phyloP scores from a whole-genome alignment of 1,284 basidiomycete genomes.

The Cerrena zonata region DNA sequence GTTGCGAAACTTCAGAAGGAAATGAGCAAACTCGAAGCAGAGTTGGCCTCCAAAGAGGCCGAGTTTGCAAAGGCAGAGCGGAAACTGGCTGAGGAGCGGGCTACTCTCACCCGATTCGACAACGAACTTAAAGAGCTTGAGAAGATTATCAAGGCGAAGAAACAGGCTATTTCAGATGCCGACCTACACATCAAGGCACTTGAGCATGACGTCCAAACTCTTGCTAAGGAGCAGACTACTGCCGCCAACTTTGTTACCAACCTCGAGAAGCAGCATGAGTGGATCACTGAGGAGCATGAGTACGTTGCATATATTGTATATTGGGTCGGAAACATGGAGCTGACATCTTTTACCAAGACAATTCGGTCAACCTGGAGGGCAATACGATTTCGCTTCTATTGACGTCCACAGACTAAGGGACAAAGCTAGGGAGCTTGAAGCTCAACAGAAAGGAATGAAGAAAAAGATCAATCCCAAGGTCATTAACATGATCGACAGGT shows the following conservation, averaged over 20 bases:
- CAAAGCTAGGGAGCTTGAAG: constrained; percentile 74
- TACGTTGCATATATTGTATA: constrained; percentile 42
- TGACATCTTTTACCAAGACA: constrained; percentile 21
- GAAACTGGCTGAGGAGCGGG: constrained; percentile 77
- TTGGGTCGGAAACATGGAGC: not conserved
- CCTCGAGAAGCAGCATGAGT: constrained; percentile 80
- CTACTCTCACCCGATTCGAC: constrained; percentile 83
- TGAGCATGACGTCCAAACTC: constrained; percentile 45
- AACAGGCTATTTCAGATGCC: constrained; percentile 65
- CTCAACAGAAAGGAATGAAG: constrained; percentile 81
- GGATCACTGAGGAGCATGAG: constrained; percentile 86
- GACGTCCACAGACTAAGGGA: constrained; percentile 63
- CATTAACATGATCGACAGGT: constrained; percentile 94
- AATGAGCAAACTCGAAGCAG: constrained; percentile 51
- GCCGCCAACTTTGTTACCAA: constrained; percentile 42
- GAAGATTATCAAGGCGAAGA: constrained; percentile 75
- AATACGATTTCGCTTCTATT: constrained; percentile 78
- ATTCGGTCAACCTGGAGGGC: constrained; percentile 82
- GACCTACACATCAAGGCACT: constrained; percentile 65
- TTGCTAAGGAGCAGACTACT: constrained; percentile 50
- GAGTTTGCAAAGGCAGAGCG: constrained; percentile 57
- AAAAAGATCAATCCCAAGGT: constrained; percentile 96
- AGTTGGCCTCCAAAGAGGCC: constrained; percentile 54
- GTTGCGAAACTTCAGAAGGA: constrained; percentile 62
- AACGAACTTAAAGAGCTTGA: constrained; percentile 83